Base-by-base conservation (phyloP, 139 green algal genomes). In the Micromonas commoda region DNA sequence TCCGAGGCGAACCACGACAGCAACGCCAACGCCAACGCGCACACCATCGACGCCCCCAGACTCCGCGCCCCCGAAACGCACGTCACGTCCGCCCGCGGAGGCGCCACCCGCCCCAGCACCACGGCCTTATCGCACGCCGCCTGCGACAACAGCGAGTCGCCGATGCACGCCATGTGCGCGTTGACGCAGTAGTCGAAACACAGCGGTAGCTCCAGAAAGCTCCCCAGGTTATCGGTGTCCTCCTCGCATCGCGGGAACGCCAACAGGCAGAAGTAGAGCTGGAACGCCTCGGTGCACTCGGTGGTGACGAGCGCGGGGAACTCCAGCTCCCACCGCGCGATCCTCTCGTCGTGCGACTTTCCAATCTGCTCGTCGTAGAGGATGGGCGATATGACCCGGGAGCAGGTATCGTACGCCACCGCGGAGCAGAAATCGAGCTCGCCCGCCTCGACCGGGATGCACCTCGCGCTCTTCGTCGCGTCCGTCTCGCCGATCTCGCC, bases 161-260 rank as follows among this genome's bases (percentile, higher is more conserved):
- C 68, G 21, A 61, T 61, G 38, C 68, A 75, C 32, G 68, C 68
- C 23, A 33, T 29, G 5, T 61, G 23, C 5, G 37, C 6, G 23
- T 28, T 61, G 23, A 75, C n/a, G 68, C 68, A 75, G 35, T 64
- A 75, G 23, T 63, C 68, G 23, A n/a, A 75, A 21, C 68, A 75
- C 68, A 53, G 33, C 21, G 68, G 68, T 3, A 75, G 19, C 24
- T 75, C 68, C 34, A 39, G 31, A 32, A 39, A 75, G 5, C 4
- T 61, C 16, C 21, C n/a, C 35, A 26, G 20, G 21, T 75, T 32
- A 4, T 61, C 35, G 23, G 33, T 20, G 39, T 75, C 35, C 68
- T 51, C 33, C 0, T 64, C 37, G 68, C 68, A 75, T 35, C 26
- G 32, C 23, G 68, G 68, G 39, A 75, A 75, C 23, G 32, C 35